phyloP scores from a whole-genome alignment of 1,139 yeast genomes.

The Pneumocystis sp. region DNA sequence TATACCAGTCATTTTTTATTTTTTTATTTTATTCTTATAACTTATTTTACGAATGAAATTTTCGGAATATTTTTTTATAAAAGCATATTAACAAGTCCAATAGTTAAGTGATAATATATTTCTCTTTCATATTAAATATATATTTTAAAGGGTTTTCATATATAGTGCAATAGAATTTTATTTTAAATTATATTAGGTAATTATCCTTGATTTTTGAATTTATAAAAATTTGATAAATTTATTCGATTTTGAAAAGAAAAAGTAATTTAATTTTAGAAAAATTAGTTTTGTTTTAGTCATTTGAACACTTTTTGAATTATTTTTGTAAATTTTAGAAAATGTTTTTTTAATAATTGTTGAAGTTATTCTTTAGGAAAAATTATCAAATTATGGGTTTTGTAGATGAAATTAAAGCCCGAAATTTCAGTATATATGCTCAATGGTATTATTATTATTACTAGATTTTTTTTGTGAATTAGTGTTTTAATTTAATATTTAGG shows the following conservation, averaged over 20 bases:
- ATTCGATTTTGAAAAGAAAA: not conserved
- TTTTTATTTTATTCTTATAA: not conserved
- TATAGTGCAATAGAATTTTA: not conserved
- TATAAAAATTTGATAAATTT: not conserved
- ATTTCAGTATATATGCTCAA: not conserved
- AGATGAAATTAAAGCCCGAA: not conserved
- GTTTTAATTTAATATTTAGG: not conserved
- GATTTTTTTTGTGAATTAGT: not conserved
- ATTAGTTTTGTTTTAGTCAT: not conserved
- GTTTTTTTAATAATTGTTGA: not conserved
- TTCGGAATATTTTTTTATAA: not conserved
- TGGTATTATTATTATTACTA: not conserved
- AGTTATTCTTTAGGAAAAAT: not conserved
- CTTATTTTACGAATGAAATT: not conserved
- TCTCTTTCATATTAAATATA: not conserved
- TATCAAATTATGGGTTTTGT: not conserved
- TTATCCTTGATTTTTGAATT: not conserved
- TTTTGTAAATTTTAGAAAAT: not conserved
- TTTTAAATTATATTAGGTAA: not conserved
- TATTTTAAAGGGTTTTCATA: not conserved
- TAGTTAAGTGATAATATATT: not conserved
- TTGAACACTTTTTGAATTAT: not conserved
- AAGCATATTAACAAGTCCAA: not conserved
- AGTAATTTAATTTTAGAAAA: not conserved
- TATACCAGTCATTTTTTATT: not conserved